phyloP scores from a whole-genome alignment of 73 alveolate genomes.

The Paramecium sonneborni region DNA sequence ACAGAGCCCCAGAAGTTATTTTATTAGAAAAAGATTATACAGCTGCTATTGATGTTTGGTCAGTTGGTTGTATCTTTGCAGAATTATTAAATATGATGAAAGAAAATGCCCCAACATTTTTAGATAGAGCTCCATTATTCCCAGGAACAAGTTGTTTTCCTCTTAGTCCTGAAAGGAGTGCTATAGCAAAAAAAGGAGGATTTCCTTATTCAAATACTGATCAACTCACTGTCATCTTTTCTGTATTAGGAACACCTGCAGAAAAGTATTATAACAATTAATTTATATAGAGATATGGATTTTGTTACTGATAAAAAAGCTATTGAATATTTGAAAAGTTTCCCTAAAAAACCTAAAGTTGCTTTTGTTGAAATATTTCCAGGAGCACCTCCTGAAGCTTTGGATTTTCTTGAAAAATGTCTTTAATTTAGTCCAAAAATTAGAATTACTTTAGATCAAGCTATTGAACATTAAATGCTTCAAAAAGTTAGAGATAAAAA shows the following conservation, averaged over 20 bases:
- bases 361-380: slow-evolving; percentile 80
- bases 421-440: slow-evolving; percentile 86
- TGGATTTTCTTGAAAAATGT: slow-evolving; percentile 78
- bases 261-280: slow-evolving; percentile 80
- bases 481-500: slow-evolving; percentile 61
- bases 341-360: slow-evolving; percentile 72
- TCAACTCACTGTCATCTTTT: slow-evolving; percentile 88
- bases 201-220: slow-evolving; percentile 89
- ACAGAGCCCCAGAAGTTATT: slow-evolving; percentile 98
- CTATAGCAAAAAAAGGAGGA: slow-evolving; percentile 82
- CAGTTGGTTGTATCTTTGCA: slow-evolving; percentile 97
- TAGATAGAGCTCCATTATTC: slow-evolving; percentile 97
- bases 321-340: slow-evolving; percentile 83
- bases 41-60: slow-evolving; percentile 96
- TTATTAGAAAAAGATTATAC: slow-evolving; percentile 95
- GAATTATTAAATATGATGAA: slow-evolving; percentile 97
- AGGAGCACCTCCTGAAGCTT: slow-evolving; percentile 79
- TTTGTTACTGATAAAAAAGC: slow-evolving; percentile 92
- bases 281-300: slow-evolving; percentile 62
- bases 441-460: slow-evolving; percentile 88
- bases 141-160: slow-evolving; percentile 99
- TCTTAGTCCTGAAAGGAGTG: slow-evolving; percentile 93
- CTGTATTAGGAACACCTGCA: slow-evolving; percentile 91
- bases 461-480: slow-evolving; percentile 84
- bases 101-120: slow-evolving; percentile 88